Evolutionary conservation across 2,329 filamentous ascomycete genomes (phyloP), one percentile per base, ranked within the genome.

Genomic region (Pyrenophora tritici-repentis): DNA sequence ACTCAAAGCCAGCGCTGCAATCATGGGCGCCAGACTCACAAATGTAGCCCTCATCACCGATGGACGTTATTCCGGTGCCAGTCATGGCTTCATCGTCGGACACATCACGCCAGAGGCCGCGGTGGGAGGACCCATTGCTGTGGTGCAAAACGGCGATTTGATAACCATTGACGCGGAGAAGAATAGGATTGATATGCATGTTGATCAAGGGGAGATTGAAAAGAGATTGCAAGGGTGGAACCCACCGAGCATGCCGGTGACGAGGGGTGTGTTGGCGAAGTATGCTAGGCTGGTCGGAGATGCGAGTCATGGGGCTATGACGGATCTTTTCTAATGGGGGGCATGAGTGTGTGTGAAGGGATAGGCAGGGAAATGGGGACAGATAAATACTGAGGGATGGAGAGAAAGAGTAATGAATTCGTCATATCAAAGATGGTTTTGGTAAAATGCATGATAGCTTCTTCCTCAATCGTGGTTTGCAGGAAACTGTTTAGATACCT

Each of bases 1-100:
- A 75, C 82, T 97, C 37, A 91, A 89, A 71, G 90, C 93, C 9
- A 89, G 85, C 51, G 91, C 91, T 0, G 90, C 92, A 14, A 90
- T 97, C 61, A 96, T 96, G 88, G 93, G 93, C 41, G 93, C 93
- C 0, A 89, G 89, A 10, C 79, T 97, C 44, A 90, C 81, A 44
- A 96, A 96, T 65, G 84, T 97, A 7, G 92, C 93, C 0, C 82
- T 97, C 12, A 90, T 97, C 41, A 97, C 93, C 0, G 93, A 97
- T 70, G 93, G 93, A 0, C 79, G 93, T 38, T 97, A 97, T 73
- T 88, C 84, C 39, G 93, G 93, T 26, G 93, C 91, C 2, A 89
- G 84, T 46, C 92, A 97, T 72, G 91, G 91, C 0, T 96, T 96
- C 73, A 94, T 96, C 66, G 90, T 97, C 13, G 93, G 93, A 1